These are phyloP conservation scores for Solanum gracilifrons DNA, from an alignment of 257 asterid species.

Conservation along the genomic window DNA sequence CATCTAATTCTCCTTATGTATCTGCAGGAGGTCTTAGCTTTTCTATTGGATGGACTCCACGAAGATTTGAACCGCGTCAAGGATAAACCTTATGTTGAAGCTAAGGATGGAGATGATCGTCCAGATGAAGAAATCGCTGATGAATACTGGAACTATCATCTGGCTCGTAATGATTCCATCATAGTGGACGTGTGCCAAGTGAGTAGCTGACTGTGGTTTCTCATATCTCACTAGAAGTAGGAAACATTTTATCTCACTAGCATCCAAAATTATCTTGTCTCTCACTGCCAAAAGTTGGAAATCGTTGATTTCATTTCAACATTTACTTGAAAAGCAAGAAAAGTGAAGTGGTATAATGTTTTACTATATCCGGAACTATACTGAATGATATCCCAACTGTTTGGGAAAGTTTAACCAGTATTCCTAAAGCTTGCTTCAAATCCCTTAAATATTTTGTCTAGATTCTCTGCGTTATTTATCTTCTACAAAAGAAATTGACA, in stretches of 20 bases:
- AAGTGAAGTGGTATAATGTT: not conserved
- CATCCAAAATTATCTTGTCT: not conserved
- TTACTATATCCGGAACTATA: not conserved
- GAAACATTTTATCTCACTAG: not conserved
- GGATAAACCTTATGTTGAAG: constrained; percentile 83
- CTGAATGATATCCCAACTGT: not conserved
- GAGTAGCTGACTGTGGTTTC: constrained; percentile 9
- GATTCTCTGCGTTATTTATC: not conserved
- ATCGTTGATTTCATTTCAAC: not conserved
- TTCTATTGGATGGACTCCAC: constrained; percentile 92
- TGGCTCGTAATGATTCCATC: constrained; percentile 94
- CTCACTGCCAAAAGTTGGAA: not conserved
- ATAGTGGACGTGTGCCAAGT: constrained; percentile 97
- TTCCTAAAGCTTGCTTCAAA: not conserved
- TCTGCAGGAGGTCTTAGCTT: constrained; percentile 83
- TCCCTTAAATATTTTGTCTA: not conserved
- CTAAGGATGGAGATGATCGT: constrained; percentile 75
- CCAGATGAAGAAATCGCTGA: constrained; percentile 87
- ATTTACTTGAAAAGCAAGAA: not conserved
- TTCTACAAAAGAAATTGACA: not conserved
- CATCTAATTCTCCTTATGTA: not conserved
- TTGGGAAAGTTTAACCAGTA: not conserved
- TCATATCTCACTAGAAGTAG: not conserved
- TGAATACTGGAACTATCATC: constrained; percentile 88
- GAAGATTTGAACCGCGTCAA: constrained; percentile 98